Evolutionary conservation across 1,139 yeast species (phyloP).

Genomic region (Yamadazyma aaseri): DNA sequence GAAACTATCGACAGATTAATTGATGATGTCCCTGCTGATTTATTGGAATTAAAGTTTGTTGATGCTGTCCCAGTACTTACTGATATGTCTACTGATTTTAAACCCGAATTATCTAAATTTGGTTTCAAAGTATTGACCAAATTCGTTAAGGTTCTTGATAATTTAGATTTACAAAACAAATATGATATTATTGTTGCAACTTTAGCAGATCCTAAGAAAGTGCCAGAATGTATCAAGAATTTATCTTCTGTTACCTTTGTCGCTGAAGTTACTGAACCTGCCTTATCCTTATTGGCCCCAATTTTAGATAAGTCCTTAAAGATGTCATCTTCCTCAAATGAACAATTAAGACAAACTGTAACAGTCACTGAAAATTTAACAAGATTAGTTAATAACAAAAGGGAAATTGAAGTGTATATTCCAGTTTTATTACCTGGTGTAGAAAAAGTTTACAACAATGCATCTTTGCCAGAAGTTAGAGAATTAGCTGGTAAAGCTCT

Average conservation of each 20-base stretch:
- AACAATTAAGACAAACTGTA: constrained; percentile 93
- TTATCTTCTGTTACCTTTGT: constrained; percentile 94
- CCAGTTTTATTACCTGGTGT: constrained; percentile 90
- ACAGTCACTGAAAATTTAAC: constrained; percentile 95
- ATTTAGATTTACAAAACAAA: constrained; percentile 86
- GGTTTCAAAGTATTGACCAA: constrained; percentile 70
- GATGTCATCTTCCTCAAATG: constrained; percentile 88
- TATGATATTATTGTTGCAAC: constrained; percentile 84
- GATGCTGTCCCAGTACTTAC: constrained; percentile 81
- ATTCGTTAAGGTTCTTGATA: constrained; percentile 82
- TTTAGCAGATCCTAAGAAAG: constrained; percentile 84
- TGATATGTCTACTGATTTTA: constrained; percentile 90
- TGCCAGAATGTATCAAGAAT: constrained; percentile 85
- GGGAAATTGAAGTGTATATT: constrained; percentile 85
- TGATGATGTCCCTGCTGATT: constrained; percentile 81
- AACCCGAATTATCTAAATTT: constrained; percentile 89
- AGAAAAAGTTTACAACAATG: constrained; percentile 81
- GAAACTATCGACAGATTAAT: constrained; percentile 69
- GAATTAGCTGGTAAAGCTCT: constrained; percentile 87
- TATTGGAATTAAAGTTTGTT: constrained; percentile 77
- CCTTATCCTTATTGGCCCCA: constrained; percentile 85
- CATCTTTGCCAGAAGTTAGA: constrained; percentile 95
- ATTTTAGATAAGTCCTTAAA: constrained; percentile 88
- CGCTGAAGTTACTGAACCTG: constrained; percentile 97
- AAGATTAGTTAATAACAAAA: constrained; percentile 88